Conservation (phyloP, 2,329 filamentous ascomycete genomes). For the Trichoderma asperellum region DNA sequence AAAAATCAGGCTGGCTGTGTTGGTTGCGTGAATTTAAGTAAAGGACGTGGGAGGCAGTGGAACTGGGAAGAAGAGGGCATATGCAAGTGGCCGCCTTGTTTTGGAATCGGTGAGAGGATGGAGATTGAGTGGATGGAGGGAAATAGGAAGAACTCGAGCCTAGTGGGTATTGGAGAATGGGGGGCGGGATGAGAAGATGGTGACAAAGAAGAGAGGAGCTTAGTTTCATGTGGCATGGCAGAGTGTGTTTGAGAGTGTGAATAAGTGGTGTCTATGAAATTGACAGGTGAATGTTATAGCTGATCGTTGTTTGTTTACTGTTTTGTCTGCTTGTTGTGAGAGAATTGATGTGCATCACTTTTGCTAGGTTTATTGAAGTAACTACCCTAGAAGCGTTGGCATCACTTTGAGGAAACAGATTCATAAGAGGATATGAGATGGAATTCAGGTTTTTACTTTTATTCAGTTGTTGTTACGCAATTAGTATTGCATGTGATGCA, state of each 20-base stretch:
- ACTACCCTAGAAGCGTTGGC: not conserved
- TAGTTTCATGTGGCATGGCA: not conserved
- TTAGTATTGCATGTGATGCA: not conserved
- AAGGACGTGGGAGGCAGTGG: not conserved
- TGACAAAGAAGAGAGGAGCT: not conserved
- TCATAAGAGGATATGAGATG: not conserved
- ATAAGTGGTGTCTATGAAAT: not conserved
- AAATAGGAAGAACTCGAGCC: not conserved
- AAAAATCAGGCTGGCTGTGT: not conserved
- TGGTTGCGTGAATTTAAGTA: constrained; percentile 7
- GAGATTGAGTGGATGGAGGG: not conserved
- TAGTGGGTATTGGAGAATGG: not conserved
- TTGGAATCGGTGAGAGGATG: constrained; percentile 2
- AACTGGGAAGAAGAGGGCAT: not conserved
- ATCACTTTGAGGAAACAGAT: not conserved
- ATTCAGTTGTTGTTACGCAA: not conserved
- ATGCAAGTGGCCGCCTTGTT: not conserved
- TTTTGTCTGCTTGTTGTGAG: not conserved
- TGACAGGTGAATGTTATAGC: not conserved
- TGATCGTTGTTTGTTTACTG: not conserved
- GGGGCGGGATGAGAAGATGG: constrained; percentile 1
- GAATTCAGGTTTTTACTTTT: not conserved
- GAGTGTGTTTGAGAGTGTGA: not conserved
- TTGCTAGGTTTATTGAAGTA: not conserved
- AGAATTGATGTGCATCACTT: not conserved